Evolutionary conservation across 768 basidiomycete species (phyloP), one percentile per base, ranked within the genome.

Genomic region (Trametes punicea): DNA sequence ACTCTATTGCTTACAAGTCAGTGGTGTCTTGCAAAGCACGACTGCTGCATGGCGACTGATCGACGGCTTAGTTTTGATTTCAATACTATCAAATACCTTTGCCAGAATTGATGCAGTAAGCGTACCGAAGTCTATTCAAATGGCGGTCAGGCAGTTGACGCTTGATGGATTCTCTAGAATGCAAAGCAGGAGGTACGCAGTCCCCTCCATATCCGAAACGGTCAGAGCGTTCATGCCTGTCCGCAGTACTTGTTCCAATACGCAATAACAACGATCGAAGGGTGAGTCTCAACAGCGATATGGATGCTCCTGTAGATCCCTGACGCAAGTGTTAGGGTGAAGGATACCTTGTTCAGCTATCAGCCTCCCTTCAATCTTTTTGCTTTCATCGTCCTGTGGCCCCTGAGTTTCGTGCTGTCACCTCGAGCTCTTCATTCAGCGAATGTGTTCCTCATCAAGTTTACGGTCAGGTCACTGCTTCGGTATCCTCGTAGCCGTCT

Each of bases 291-390:
- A 3, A 21, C 4, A 39, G 29, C 30, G 21, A 6, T 25, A 23
- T 9, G 21, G 23, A 18, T 16, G 31, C 15, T 29, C 42, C 18
- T 7, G 8, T 15, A 34, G 33, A 13, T 11, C 38, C 4, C 33
- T 57, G 61, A n/a, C 48, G 36, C 10, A 59, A 90, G 92, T 21
- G 88, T n/a, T n/a, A n/a, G n/a, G n/a, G n/a, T 93, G 66, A 93
- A 93, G 67, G 92, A 95, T 67, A 90, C 90, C 1, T 75, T 97
- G 16, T 92, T 95, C 74, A 92, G 88, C 44, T 96, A 97, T 64
- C 90, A 93, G 62, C 91, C 90, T 1, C 93, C 93, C 1, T 92
- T 93, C 79, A 93, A 91, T 64, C 73, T 92, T 18, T 73, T 90
- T 18, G 94, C 94, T 1, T 85, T 93, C 68, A 54, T 83, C 26